Percentiles rank a stretch among this genome's conserved stretches.
phyloP scores from a whole-genome alignment of 2,329 filamentous ascomycete genomes.

The Hirsutella rhossiliensis region DNA sequence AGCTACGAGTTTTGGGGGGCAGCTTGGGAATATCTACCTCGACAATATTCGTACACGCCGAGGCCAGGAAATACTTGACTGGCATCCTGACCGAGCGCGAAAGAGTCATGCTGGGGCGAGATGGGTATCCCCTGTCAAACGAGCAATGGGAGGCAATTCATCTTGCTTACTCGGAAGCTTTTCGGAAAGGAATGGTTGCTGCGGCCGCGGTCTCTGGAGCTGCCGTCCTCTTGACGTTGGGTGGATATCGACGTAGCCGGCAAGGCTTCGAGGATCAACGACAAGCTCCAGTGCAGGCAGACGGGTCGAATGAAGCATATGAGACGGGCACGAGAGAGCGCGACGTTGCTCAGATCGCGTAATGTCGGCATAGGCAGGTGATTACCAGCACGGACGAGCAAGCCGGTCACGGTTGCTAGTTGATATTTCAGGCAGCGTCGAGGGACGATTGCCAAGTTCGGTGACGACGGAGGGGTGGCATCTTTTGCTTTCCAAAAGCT shows the following conservation, averaged over 20 bases:
- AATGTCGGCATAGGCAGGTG: too few species aligned
- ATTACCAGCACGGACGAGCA: too few species aligned
- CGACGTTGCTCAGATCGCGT: too few species aligned
- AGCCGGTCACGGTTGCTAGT: too few species aligned
- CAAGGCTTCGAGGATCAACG: constrained; percentile 9
- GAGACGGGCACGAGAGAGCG: neutral
- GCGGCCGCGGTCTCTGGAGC: constrained; percentile 27
- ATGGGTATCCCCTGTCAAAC: constrained; percentile 10
- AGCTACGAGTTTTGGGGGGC: constrained; percentile 38
- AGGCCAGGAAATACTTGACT: constrained; percentile 14
- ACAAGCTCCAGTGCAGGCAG: constrained; percentile 7
- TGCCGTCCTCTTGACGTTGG: constrained; percentile 26
- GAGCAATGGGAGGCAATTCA: constrained; percentile 20
- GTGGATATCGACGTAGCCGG: constrained; percentile 22
- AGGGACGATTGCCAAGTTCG: too few species aligned
- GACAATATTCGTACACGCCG: constrained; percentile 29
- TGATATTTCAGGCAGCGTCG: too few species aligned
- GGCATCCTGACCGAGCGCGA: constrained; percentile 16
- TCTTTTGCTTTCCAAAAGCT: too few species aligned
- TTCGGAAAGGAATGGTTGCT: constrained; percentile 34
- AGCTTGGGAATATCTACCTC: constrained; percentile 42
- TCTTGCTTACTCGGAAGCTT: constrained; percentile 29
- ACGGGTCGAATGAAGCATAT: neutral
- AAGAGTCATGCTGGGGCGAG: constrained; percentile 13
- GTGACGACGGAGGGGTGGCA: too few species aligned